Evolutionary conservation across 805 yeast genomes (phyloP).

Genomic region (Schwanniomyces yamadae): DNA sequence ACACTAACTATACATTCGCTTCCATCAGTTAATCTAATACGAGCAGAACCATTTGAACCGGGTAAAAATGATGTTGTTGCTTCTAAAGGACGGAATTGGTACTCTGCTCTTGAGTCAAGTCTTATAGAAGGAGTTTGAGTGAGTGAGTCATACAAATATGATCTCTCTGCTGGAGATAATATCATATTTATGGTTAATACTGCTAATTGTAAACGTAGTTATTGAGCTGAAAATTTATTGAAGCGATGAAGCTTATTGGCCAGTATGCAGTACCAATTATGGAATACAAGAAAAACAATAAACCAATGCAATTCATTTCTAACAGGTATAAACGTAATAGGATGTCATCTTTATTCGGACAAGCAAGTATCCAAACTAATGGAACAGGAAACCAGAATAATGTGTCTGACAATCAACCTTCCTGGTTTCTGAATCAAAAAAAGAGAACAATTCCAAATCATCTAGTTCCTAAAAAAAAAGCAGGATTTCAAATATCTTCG

Average conservation of each 20-base stretch:
- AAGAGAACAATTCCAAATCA: slow-evolving; percentile 42
- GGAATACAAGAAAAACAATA: no score
- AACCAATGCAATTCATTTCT: no score
- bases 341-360: slow-evolving; percentile 14
- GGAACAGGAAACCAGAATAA: slow-evolving; percentile 5
- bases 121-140: slow-evolving; percentile 59
- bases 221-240: not conserved
- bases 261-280: no score
- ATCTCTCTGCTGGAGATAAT: slow-evolving; percentile 72
- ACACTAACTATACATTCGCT: slow-evolving; percentile 91
- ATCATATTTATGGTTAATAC: no score
- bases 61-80: slow-evolving; percentile 80
- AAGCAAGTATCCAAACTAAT: slow-evolving; percentile 6
- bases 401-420: slow-evolving; percentile 20
- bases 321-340: no score
- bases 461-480: slow-evolving; percentile 38
- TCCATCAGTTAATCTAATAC: slow-evolving; percentile 84
- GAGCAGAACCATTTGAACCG: slow-evolving; percentile 87
- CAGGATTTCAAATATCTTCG: slow-evolving; percentile 36
- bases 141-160: slow-evolving; percentile 75
- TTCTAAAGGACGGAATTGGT: slow-evolving; percentile 84
- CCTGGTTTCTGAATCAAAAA: slow-evolving; percentile 37
- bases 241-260: slow-evolving; percentile 3
- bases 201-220: no score
- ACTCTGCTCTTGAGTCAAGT: slow-evolving; percentile 77